Conservation (phyloP, 768 basidiomycete species). For the Fomitopsis serialis region DNA sequence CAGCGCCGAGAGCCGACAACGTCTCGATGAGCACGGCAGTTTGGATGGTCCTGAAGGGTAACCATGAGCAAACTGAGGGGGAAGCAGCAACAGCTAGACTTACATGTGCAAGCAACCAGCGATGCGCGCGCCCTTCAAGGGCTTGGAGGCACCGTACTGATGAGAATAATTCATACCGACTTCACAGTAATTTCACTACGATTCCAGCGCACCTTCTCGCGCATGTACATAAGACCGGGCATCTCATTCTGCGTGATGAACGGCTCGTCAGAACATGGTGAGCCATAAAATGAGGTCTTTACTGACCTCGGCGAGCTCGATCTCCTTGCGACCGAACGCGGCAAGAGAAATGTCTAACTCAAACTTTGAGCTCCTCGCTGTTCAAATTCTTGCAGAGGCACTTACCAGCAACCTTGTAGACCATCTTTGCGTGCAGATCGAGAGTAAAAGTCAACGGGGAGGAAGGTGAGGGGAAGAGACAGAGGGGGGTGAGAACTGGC, state of each 20-base stretch:
- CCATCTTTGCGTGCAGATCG: constrained; percentile 40
- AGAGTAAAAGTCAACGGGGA: constrained; percentile 19
- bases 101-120: constrained; percentile 98
- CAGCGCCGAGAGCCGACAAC: constrained; percentile 88
- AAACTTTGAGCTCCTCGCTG: constrained; percentile 7
- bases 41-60: constrained; percentile 82
- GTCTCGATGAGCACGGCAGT: constrained; percentile 99
- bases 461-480: constrained; percentile 18
- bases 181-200: constrained; percentile 2
- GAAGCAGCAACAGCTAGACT: constrained; percentile 19
- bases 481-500: constrained; percentile 10
- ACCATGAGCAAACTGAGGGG: background rate
- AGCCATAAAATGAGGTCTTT: constrained; percentile 5
- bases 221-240: constrained; percentile 93
- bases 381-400: background rate
- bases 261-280: constrained; percentile 9
- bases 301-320: constrained; percentile 94
- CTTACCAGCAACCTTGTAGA: constrained; percentile 88
- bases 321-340: constrained; percentile 99
- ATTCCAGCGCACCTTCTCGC: constrained; percentile 61
- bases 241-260: constrained; percentile 65
- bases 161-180: background rate
- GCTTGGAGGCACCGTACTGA: constrained; percentile 75
- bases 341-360: constrained; percentile 86
- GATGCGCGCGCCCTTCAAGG: constrained; percentile 91